phyloP scores from a whole-genome alignment of 148 eudicot genomes.

The Amaranthus cruentus region DNA sequence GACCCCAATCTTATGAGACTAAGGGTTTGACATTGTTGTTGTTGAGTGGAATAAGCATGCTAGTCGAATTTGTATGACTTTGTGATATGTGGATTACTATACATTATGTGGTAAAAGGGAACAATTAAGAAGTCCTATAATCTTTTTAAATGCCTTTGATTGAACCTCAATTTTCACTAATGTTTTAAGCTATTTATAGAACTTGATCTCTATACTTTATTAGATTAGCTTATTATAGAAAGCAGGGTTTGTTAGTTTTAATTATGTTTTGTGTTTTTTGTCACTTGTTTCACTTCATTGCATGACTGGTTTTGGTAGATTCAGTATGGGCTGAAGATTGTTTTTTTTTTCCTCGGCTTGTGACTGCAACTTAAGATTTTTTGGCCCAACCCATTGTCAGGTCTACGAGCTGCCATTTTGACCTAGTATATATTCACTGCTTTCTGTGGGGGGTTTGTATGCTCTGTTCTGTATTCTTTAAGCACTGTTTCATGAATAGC shows the following conservation, averaged over 20 bases:
- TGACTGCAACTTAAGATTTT: not conserved
- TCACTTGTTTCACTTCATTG: not conserved
- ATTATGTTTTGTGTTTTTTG: not conserved
- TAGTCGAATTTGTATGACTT: too few species aligned
- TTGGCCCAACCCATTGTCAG: slow-evolving; percentile 4
- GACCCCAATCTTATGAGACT: too few species aligned
- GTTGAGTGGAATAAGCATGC: too few species aligned
- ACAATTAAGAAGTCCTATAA: too few species aligned
- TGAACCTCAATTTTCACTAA: not conserved
- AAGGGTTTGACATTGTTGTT: too few species aligned
- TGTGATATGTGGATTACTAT: too few species aligned
- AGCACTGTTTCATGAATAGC: slow-evolving; percentile 1
- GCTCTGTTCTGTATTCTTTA: not conserved
- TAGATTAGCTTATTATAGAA: not conserved
- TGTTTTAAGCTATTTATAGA: not conserved
- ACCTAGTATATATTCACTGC: slow-evolving; percentile 9
- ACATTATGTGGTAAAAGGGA: too few species aligned
- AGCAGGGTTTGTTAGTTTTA: not conserved
- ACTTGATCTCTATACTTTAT: not conserved
- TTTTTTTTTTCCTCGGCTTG: not conserved
- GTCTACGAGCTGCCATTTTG: too few species aligned
- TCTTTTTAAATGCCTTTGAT: not conserved
- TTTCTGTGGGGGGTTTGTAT: slow-evolving; percentile 19
- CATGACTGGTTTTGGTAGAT: slow-evolving; percentile 4
- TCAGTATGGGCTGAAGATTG: slow-evolving; percentile 1